Evolutionary conservation across 2,329 filamentous ascomycete genomes (phyloP).

Genomic region (Teratosphaeriaceae sp.): DNA sequence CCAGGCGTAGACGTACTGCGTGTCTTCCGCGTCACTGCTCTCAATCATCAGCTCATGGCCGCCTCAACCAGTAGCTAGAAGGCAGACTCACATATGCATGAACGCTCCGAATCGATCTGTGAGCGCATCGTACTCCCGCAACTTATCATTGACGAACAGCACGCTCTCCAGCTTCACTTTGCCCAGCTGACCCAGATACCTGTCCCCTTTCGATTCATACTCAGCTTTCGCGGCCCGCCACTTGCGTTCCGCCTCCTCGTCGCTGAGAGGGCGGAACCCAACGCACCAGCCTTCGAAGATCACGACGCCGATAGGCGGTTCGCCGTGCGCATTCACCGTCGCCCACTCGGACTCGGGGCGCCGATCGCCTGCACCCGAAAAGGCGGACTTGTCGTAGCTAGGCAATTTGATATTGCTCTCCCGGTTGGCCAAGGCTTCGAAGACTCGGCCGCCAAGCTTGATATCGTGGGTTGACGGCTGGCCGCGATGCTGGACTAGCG

Average conservation of each 20-base stretch:
- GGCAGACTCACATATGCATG: constrained; percentile 53
- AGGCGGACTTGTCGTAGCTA: constrained; percentile 76
- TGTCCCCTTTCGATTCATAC: constrained; percentile 38
- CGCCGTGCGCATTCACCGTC: constrained; percentile 46
- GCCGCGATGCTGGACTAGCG: constrained; percentile 72
- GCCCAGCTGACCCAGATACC: constrained; percentile 46
- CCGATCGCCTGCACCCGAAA: constrained; percentile 69
- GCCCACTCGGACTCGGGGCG: constrained; percentile 57
- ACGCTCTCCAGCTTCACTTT: constrained; percentile 51
- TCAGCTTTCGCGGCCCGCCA: constrained; percentile 46
- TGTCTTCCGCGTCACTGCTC: constrained; percentile 59
- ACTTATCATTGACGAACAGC: constrained; percentile 51
- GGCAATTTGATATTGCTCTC: constrained; percentile 55
- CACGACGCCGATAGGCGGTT: constrained; percentile 51
- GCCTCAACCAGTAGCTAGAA: too few relatives aligned
- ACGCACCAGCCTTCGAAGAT: constrained; percentile 91
- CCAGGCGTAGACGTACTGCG: constrained; percentile 76
- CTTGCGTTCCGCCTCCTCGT: constrained; percentile 48
- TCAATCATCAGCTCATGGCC: background rate
- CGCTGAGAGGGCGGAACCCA: constrained; percentile 64
- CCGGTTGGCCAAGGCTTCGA: constrained; percentile 50
- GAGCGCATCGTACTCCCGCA: constrained; percentile 53
- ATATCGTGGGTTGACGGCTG: constrained; percentile 82
- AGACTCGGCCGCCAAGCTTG: constrained; percentile 55
- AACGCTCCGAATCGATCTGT: constrained; percentile 56